Conservation (phyloP, 495 filamentous ascomycete genomes). For the Trichoderma gamsii region DNA sequence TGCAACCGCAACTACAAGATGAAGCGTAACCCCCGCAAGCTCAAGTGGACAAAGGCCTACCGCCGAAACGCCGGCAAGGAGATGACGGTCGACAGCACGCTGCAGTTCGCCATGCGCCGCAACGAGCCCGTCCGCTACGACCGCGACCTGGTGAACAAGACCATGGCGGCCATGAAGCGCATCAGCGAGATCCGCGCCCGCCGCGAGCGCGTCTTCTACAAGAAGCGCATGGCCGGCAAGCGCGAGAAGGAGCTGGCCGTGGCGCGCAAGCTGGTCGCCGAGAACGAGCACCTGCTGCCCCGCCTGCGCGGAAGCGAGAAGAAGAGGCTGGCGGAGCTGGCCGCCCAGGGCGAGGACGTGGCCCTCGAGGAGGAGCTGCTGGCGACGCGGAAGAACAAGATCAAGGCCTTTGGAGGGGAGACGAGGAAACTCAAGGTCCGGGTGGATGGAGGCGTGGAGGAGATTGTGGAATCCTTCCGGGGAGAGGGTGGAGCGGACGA, state of each 20-base stretch:
- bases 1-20: constrained; percentile 99
- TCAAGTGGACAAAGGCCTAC: constrained; percentile 84
- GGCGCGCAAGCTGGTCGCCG: constrained; percentile 80
- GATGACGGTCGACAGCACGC: constrained; percentile 90
- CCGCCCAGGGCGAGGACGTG: constrained; percentile 41
- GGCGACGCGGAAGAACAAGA: constrained; percentile 34
- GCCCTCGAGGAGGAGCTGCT: constrained; percentile 42
- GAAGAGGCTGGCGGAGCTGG: constrained; percentile 43
- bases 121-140: constrained; percentile 95
- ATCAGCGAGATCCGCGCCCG: constrained; percentile 77
- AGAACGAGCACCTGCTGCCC: constrained; percentile 84
- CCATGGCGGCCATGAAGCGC: constrained; percentile 85
- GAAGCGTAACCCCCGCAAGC: constrained; percentile 76
- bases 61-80: constrained; percentile 78
- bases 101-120: constrained; percentile 85
- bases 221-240: constrained; percentile 85
- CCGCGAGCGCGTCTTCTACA: constrained; percentile 86
- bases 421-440: constrained; percentile 55
- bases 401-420: constrained; percentile 52
- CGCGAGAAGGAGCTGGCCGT: constrained; percentile 68
- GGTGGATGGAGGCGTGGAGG: constrained; percentile 61
- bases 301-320: constrained; percentile 52
- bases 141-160: constrained; percentile 78
- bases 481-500: constrained; percentile 20
- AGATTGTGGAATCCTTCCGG: constrained; percentile 32